phyloP scores from a whole-genome alignment of 2,329 filamentous ascomycete species.

The Sclerotinia subarctica region DNA sequence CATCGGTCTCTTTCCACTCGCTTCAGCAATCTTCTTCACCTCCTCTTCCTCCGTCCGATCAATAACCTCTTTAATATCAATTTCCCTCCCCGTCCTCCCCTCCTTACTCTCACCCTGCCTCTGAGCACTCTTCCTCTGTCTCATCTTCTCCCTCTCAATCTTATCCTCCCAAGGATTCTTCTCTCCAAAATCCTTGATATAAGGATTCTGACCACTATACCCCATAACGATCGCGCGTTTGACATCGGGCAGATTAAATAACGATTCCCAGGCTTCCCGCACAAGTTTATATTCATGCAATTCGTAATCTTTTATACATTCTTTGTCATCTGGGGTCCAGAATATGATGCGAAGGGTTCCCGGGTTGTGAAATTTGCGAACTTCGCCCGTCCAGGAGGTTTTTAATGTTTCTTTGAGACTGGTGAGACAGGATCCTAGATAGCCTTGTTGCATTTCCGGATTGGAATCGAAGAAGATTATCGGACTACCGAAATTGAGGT shows the following conservation, averaged over 20 bases:
- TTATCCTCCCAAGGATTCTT: slow-evolving; percentile 28
- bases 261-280: slow-evolving; percentile 28
- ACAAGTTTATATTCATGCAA: slow-evolving; percentile 32
- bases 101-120: slow-evolving; percentile 11
- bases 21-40: slow-evolving; percentile 16
- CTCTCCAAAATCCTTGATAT: slow-evolving; percentile 24
- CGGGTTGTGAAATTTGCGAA: slow-evolving; percentile 28
- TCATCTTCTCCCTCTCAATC: slow-evolving; percentile 25
- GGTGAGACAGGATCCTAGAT: slow-evolving; percentile 31
- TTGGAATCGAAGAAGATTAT: slow-evolving; percentile 35
- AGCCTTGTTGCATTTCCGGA: slow-evolving; percentile 33
- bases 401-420: slow-evolving; percentile 27
- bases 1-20: slow-evolving; percentile 13
- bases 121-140: slow-evolving; percentile 7
- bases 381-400: slow-evolving; percentile 33
- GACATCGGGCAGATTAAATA: slow-evolving; percentile 31
- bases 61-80: slow-evolving; percentile 3
- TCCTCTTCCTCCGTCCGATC: slow-evolving; percentile 14
- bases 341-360: slow-evolving; percentile 33
- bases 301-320: slow-evolving; percentile 33
- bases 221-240: slow-evolving; percentile 31
- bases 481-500: slow-evolving; percentile 27
- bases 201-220: slow-evolving; percentile 34
- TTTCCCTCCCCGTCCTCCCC: slow-evolving; percentile 2
- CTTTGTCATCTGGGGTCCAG: slow-evolving; percentile 30